Conservation (phyloP, 2,329 filamentous ascomycete species). For the Beauveria brongniartii region DNA sequence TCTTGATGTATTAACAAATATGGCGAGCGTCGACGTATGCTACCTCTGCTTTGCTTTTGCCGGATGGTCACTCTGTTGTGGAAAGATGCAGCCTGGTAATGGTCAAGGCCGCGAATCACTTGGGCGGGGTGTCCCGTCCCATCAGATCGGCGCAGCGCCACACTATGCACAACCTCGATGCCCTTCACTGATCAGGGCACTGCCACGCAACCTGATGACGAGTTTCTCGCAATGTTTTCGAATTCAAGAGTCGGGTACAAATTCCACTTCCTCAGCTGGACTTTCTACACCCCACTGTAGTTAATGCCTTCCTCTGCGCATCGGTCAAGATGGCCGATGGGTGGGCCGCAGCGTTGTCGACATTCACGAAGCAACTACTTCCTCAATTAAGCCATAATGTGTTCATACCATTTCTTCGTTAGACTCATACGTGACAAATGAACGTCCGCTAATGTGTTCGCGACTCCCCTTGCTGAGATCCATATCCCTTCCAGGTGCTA, state of each 20-base stretch:
- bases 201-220: background rate
- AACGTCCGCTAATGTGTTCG: constrained; percentile 15
- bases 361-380: background rate
- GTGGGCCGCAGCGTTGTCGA: background rate
- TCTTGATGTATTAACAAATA: constrained; percentile 12
- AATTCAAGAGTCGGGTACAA: background rate
- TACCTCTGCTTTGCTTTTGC: background rate
- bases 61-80: background rate
- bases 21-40: too few species aligned
- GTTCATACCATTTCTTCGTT: constrained; percentile 25
- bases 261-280: background rate
- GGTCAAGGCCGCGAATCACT: background rate
- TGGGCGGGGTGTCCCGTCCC: too few species aligned
- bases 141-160: background rate
- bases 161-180: too few species aligned
- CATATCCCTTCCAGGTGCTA: constrained; percentile 13
- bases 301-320: background rate
- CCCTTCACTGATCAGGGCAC: background rate
- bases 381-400: constrained; percentile 21
- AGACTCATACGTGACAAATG: constrained; percentile 22
- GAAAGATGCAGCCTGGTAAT: background rate
- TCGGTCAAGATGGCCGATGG: background rate
- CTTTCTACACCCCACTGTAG: background rate
- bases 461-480: constrained; percentile 15
- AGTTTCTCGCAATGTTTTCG: background rate